Base-by-base conservation (phyloP, 129 eudicot genomes). In the Silybum marianum region DNA sequence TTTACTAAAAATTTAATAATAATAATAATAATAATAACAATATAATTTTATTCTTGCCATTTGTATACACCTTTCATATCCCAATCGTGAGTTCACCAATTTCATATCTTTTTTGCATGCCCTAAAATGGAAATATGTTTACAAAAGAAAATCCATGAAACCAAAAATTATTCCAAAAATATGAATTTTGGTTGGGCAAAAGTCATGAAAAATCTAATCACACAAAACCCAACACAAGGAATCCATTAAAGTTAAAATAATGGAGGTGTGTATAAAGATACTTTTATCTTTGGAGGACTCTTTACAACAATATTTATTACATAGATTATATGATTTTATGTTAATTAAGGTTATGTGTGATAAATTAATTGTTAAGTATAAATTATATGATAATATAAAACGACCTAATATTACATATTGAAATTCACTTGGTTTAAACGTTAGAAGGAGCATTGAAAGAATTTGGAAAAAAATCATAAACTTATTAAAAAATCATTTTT, bases 181-280 rank as follows among this genome's bases (percentile, higher is more conserved):
- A 71, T 10, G 40, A 80, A 58, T 54, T 71, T 36, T 22, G 62
- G 54, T 71, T 32, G 16, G 70, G 58, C 46, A 76, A 69, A 76
- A 74, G 71, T 71, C 63, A 69, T 76, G 81, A 76, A 32, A 54
- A 34, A 82, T 51, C 72, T 51, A 14, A 24, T 77, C 72, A 51
- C 76, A 75, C 81, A 38, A 76, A 46, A 67, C 71, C 79, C 84
- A 80, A 74, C 75, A 69, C 48, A 81, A 65, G 16, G 79, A 71
- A 79, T 71, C 71, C 78, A 24, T 23, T 22, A 81, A 85, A 76
- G 76, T 23, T 76, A 76, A 70, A 44, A 82, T 68, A 69, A 75
- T 82, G 70, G 38, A n/a, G 78, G 19, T 69, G 26, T 69, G 44
- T 67, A 67, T 48, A 82, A 82, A 74, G 70, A 81, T 21, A 74